Evolutionary conservation across 2,329 filamentous ascomycete genomes (phyloP).

Genomic region (Aspergillus japonicus): DNA sequence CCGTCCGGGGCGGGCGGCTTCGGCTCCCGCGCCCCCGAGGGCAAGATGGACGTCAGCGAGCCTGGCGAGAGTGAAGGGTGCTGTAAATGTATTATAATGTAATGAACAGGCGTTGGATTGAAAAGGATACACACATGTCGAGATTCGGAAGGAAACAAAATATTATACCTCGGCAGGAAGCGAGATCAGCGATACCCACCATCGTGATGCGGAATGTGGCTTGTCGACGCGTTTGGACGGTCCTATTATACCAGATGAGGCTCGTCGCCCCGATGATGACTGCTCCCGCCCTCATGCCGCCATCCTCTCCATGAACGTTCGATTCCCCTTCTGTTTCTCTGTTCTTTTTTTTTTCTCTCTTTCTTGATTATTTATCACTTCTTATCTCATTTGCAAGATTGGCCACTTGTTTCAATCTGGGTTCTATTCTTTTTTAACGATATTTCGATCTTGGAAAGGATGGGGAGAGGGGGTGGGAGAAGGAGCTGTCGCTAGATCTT

Average conservation of each 20-base stretch:
- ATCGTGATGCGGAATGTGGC: constrained; percentile 23
- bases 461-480: constrained; percentile 15
- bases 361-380: too few species aligned
- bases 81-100: constrained; percentile 88
- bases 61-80: constrained; percentile 61
- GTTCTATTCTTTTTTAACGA: constrained; percentile 21
- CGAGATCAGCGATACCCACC: constrained; percentile 21
- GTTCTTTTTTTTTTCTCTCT: constrained; percentile 21
- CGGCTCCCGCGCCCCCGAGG: constrained; percentile 58
- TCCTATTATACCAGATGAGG: constrained; percentile 25
- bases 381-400: constrained; percentile 27
- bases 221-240: constrained; percentile 23
- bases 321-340: constrained; percentile 41
- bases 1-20: constrained; percentile 65
- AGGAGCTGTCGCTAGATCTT: constrained; percentile 31
- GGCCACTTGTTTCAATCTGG: background rate
- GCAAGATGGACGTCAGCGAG: constrained; percentile 73
- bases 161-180: constrained; percentile 13
- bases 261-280: constrained; percentile 30
- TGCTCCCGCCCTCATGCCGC: constrained; percentile 34
- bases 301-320: constrained; percentile 42
- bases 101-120: constrained; percentile 24
- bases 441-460: constrained; percentile 23
- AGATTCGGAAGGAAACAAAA: constrained; percentile 23
- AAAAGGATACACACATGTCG: constrained; percentile 21